Conservation (phyloP, 208 protist genomes). For the Trichomonas tenax region DNA sequence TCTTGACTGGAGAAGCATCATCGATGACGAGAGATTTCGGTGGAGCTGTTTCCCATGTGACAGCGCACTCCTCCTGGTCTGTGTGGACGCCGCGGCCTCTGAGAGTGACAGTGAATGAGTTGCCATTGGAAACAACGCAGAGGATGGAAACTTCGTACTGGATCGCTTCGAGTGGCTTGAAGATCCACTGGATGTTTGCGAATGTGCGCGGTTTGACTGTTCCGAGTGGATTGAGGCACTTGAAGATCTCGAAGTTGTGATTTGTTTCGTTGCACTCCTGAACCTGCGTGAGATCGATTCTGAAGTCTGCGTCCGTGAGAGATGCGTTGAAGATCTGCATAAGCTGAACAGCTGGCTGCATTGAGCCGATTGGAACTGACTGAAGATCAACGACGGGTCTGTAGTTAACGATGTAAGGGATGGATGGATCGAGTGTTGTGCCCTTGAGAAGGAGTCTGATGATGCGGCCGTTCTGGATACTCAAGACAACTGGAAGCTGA, state of each 20-base stretch:
- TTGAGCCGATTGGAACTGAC: neutral
- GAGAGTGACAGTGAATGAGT: neutral
- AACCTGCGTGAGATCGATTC: neutral
- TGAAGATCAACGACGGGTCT: neutral
- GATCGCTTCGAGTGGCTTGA: neutral
- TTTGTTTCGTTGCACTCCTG: neutral
- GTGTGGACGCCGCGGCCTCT: neutral
- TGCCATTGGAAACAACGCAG: neutral
- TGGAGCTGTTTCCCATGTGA: neutral
- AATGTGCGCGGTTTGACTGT: neutral
- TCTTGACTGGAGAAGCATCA: neutral
- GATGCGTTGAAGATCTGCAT: neutral
- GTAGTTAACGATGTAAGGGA: neutral
- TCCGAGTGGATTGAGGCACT: neutral
- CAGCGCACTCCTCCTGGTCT: neutral
- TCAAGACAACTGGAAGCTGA: neutral
- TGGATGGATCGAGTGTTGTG: neutral
- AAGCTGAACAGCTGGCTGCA: neutral
- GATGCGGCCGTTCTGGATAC: neutral
- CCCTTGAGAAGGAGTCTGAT: neutral
- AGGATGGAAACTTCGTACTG: neutral
- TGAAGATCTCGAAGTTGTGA: constrained; percentile 4
- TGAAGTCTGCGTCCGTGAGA: neutral
- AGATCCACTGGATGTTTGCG: neutral
- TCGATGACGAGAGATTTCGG: neutral